Base-by-base conservation (phyloP, 495 filamentous ascomycete genomes). In the Neohortaea acidophila region DNA sequence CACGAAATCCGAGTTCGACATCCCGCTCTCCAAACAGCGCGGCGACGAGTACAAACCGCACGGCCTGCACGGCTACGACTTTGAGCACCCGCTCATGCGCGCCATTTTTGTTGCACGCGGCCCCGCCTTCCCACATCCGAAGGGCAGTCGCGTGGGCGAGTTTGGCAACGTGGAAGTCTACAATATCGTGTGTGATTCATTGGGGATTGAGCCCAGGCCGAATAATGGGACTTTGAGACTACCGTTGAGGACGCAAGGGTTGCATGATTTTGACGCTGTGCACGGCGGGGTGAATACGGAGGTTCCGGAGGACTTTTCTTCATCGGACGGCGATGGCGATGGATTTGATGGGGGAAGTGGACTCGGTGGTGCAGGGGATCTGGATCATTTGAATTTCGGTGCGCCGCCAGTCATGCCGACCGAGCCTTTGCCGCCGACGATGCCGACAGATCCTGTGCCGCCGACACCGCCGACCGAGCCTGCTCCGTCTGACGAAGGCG, bases 161-260 rank as follows among this genome's bases (percentile, higher is more conserved):
- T 94, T 94, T 57, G 84, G 89, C 71, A 99, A 99, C 44, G 81
- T 67, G 39, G 85, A 99, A 47, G 82, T 99, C 1, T 96, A 96
- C 54, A 91, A 93, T 47, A 81, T 96, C 35, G 55, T 99, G 22
- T 96, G 85, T 51, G 83, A 92, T 49, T 80, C 79, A 1, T 53
- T 94, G 22, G 76, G 75, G 4, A 61, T 94, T 34, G 46, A 54
- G 5, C 76, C 77, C 0, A 66, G 63, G 19, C 67, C 80, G 0
- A 89, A 86, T 52, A 93, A 93, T 52, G 85, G 86, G n/a, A 94
- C 85, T 0, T 54, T 94, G 14, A 75, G 80, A 14, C 68, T 93
- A 0, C 81, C 81, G 10, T 56, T 94, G 18, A 69, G 71, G 49
- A 65, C 81, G 3, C 53, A 77, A 2, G 83, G 79, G 0, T 57